These are phyloP conservation scores for Kwoniella sp. DNA, from an alignment of 768 basidiomycete species.

Conservation along the genomic window DNA sequence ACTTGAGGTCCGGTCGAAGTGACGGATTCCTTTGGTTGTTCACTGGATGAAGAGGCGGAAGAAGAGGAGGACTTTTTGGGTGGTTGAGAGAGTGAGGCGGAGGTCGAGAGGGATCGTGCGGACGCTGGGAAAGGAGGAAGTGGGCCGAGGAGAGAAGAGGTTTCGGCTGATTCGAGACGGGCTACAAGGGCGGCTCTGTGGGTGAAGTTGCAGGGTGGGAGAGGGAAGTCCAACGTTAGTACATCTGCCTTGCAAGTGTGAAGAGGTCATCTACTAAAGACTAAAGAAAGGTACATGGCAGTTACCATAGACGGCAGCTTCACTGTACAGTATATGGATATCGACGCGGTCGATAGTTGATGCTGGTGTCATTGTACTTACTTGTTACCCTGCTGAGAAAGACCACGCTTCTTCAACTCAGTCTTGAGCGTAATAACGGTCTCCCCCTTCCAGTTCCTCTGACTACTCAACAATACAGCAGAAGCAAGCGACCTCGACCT, in stretches of 20 bases:
- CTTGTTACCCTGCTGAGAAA: conserved; percentile 55
- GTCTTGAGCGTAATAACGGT: conserved; percentile 49
- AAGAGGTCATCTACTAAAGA: too few species aligned
- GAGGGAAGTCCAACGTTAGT: too few species aligned
- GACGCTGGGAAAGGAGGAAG: conserved; percentile 44
- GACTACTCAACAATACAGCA: conserved; percentile 46
- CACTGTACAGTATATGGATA: too few species aligned
- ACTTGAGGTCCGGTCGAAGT: conserved; percentile 38
- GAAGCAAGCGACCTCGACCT: conserved; percentile 43
- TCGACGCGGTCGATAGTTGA: not conserved
- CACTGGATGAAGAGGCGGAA: not conserved
- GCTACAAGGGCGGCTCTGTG: conserved; percentile 41
- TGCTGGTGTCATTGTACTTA: conserved; percentile 43
- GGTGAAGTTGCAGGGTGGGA: not conserved
- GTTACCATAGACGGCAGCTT: too few species aligned
- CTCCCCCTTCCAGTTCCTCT: conserved; percentile 50
- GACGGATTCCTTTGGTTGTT: conserved; percentile 22
- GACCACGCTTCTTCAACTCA: conserved; percentile 47
- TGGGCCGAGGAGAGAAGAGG: conserved; percentile 36
- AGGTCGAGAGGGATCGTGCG: conserved; percentile 19
- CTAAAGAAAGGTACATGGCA: too few species aligned
- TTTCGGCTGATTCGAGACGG: conserved; percentile 49
- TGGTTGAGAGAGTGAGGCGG: conserved; percentile 15
- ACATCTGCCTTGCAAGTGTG: too few species aligned
- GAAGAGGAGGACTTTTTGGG: conserved; percentile 14